Evolutionary conservation across 148 eudicot species (phyloP), one percentile per base, ranked within the genome.

Genomic region (Nyssa sinensis): DNA sequence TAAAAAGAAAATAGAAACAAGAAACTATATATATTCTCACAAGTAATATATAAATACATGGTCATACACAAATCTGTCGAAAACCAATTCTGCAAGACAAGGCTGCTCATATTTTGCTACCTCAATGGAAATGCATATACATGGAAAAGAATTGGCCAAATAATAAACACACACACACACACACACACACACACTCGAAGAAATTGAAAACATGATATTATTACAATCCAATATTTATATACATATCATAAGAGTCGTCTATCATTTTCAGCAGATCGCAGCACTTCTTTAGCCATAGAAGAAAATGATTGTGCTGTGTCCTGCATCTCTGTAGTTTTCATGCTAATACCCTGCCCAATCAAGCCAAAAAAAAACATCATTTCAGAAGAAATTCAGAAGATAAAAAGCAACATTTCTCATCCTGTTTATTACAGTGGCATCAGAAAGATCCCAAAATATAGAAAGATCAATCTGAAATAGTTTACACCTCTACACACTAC

Each of bases 281-380:
- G 74, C 58, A 93, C 78, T 76, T 94, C 96, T 72, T 84, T 92
- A 3, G 98, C 98, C 91, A 91, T 88, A 28, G 97, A 87, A 66
- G 97, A 92, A 77, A 90, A 94, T 72, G 98, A 88, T 53, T 60
- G 79, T 16, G 98, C 98, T 4, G 69, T 77, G 64, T 90, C 92
- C 73, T 94, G 89, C 98, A 94, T 92, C 81, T 94, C 88, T 57
- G 90, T 64, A 12, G 92, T 86, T 82, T 78, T 92, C 69, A 88
- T 37, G 78, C 57, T 86, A 61, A 94, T 94, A 17, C 95, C 96
- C 98, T 94, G 83, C 57, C 75, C 35, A 62, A 29, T 41, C 55
- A 41, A 74, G 27, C 21, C 49, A 73, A 44, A n/a, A n/a, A n/a
- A n/a, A n/a, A n/a, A 23, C 6, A 5, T 21, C 64, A 27, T n/a